Evolutionary conservation across 108 stramenopile genomes (phyloP), one percentile per base, ranked within the genome.

Genomic region (Cyclotella choctawhatcheeana): DNA sequence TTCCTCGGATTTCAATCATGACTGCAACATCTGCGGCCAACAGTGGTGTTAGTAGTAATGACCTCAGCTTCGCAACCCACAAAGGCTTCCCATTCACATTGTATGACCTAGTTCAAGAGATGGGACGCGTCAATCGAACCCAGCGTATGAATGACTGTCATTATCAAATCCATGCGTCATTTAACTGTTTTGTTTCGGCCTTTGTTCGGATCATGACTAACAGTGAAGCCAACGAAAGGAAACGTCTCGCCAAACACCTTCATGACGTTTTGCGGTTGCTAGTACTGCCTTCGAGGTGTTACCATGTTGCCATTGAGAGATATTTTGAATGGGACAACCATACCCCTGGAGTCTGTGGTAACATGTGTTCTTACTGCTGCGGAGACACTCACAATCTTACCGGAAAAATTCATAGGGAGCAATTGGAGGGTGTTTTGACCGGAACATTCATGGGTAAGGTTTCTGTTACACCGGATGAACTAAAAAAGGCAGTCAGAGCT

Each of bases 81-180:
- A 34, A 60, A 21, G 59, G 35, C 3, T 60, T 60, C 3, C 59
- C 59, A 2, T 26, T 20, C 34, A 37, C 3, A 2, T 18, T 60
- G 17, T 60, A 60, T 18, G 34, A 60, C 35, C 20, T 60, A 37
- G 59, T 60, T 3, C 59, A 60, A 22, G 59, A 60, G 20, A 60
- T 60, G 59, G 59, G 59, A 26, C 33, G 20, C 7, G 34, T 37
- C 14, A 40, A 60, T 37, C 59, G 59, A 26, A 37, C 18, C 20
- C 35, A 25, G 59, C 55, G 29, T 12, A 6, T 16, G 5, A 21
- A 31, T 5, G 17, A 27, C 12, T 30, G 29, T 27, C 6, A 22
- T 7, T 58, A 58, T 30, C 7, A 29, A 21, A 6, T 58, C 6
- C 25, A 20, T 58, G 14, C 55, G 7, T 31, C 6, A 35, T 60